Conservation (phyloP, 139 green algal species). For the Tetratostichococcus sp. region DNA sequence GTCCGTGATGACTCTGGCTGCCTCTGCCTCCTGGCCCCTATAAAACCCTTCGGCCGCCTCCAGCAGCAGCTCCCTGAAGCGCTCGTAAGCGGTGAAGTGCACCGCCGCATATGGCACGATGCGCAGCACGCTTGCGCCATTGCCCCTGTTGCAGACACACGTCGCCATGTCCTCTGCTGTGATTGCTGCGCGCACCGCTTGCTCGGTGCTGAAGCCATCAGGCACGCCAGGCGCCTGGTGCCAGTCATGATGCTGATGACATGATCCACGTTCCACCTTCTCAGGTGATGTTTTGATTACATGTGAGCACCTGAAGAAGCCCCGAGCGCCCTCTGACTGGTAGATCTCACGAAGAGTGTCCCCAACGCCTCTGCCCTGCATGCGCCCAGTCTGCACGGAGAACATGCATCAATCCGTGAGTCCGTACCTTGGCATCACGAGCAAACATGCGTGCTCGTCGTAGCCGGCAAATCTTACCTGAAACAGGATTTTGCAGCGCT, state of each 20-base stretch:
- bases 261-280: too few relatives aligned
- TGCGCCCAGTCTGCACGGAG: slow-evolving; percentile 50
- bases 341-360: slow-evolving; percentile 53
- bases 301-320: slow-evolving; percentile 62
- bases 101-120: slow-evolving; percentile 90
- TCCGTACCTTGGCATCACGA: too few relatives aligned
- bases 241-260: too few relatives aligned
- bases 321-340: slow-evolving; percentile 57
- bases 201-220: too few relatives aligned
- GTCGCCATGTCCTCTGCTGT: too few relatives aligned
- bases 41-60: slow-evolving; percentile 4
- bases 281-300: too few relatives aligned
- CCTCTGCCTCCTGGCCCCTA: background rate
- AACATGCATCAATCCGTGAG: too few relatives aligned
- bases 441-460: background rate
- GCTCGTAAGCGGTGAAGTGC: slow-evolving; percentile 88
- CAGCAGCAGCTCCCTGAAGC: slow-evolving; percentile 57
- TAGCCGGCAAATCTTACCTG: slow-evolving; percentile 37
- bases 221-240: too few relatives aligned
- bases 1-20: too few relatives aligned
- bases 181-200: too few relatives aligned
- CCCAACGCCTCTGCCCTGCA: slow-evolving; percentile 29
- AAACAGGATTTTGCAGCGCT: slow-evolving; percentile 85
- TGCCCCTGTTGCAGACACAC: slow-evolving; percentile 54
- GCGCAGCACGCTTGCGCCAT: slow-evolving; percentile 76